Percentiles rank a stretch among this genome's conserved stretches.
Conservation (phyloP, 1,284 basidiomycete genomes). For the Leccinum fallax region DNA sequence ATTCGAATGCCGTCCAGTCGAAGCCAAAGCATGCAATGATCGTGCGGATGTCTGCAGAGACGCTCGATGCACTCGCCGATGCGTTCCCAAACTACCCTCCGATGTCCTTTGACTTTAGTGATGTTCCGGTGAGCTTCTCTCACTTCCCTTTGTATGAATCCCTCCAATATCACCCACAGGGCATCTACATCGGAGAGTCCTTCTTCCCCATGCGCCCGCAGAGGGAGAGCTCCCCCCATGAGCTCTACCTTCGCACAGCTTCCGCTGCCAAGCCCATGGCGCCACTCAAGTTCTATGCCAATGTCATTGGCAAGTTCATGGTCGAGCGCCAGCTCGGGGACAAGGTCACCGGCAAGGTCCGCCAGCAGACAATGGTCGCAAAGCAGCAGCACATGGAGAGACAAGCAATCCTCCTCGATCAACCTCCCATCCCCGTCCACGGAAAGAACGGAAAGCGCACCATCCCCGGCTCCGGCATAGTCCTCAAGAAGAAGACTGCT, state of each 20-base stretch:
- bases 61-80: constrained; percentile 60
- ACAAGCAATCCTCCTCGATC: constrained; percentile 53
- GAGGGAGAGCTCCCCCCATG: constrained; percentile 59
- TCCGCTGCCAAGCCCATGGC: constrained; percentile 57
- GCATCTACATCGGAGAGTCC: constrained; percentile 61
- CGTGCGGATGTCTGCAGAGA: constrained; percentile 68
- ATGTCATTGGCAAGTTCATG: constrained; percentile 65
- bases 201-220: constrained; percentile 60
- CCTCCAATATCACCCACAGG: constrained; percentile 41
- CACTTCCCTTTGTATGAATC: not conserved
- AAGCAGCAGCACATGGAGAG: constrained; percentile 57
- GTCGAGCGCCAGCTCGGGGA: constrained; percentile 62
- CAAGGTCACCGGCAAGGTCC: constrained; percentile 52
- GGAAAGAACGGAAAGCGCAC: constrained; percentile 38
- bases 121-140: constrained; percentile 49
- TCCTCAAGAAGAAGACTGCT: constrained; percentile 33
- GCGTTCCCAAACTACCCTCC: constrained; percentile 46
- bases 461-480: constrained; percentile 31
- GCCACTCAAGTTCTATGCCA: constrained; percentile 71
- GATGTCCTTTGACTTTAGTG: constrained; percentile 62
- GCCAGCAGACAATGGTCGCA: constrained; percentile 57
- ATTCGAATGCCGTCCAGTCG: constrained; percentile 52
- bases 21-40: constrained; percentile 72
- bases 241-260: constrained; percentile 67
- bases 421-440: constrained; percentile 31